Base-by-base conservation (phyloP, 495 filamentous ascomycete species). In the Neurospora discreta region DNA sequence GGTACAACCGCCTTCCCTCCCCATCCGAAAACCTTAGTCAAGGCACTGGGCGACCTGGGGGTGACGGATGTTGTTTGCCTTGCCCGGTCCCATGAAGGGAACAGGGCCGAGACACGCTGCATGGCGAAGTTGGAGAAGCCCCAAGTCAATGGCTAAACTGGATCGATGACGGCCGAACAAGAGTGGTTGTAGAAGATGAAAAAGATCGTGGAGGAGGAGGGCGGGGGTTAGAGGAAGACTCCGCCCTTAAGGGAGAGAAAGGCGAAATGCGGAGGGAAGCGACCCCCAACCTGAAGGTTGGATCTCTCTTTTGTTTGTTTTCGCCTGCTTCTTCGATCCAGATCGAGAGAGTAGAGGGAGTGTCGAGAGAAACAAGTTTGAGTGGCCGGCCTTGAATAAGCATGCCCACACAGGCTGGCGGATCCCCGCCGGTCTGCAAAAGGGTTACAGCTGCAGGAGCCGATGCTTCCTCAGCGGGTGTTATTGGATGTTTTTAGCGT, bases 41-140 rank as follows among this genome's bases (percentile, higher is more conserved):
- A 76, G 40, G 83, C 77, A 5, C 74, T 70, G 23, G 77, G 73
- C 26, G 74, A 76, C 68, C 75, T 74, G 36, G 58, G 77, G 71
- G 69, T 74, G 70, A 60, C 74, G 74, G 71, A 10, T 39, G 69
- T 76, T 73, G 76, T 78, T 41, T 79, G 77, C 71, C 78, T 81
- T 69, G 76, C 79, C 74, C 81, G 78, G 78, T 86, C 83, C 84
- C 84, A 85, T 73, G 79, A 80, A 52, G 84, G 84, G 79, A 86
- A 82, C 68, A 86, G 77, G 36, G 82, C 77, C 75, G 84, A 84
- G 75, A 86, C 83, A 71, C 84, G 83, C 78, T 85, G 82, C 84
- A 86, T 85, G 77, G 80, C 75, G 76, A 71, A 67, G 33, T 69
- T 58, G 74, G 68, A 67, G 75, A 69, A 52, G 69, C 67, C 20